These are phyloP conservation scores for Fusarium foetens DNA, from an alignment of 2,329 filamentous ascomycete species.

Conservation along the genomic window DNA sequence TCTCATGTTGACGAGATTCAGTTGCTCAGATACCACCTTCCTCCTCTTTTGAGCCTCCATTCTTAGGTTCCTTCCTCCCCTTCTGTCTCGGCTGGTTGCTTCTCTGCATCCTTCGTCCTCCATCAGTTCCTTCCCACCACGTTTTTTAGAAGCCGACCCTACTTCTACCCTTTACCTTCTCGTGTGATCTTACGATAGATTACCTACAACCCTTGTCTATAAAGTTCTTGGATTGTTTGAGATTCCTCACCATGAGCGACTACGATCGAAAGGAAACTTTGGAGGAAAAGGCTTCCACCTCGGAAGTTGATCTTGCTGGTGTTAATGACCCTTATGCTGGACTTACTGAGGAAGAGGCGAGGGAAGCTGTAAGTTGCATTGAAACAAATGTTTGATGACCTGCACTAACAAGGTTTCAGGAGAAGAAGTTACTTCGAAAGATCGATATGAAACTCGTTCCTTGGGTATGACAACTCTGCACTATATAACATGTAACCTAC, in stretches of 20 bases:
- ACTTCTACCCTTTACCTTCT: constrained; percentile 17
- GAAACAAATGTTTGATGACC: not conserved
- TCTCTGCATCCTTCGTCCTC: constrained; percentile 30
- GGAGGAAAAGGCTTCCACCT: constrained; percentile 46
- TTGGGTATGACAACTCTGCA: constrained; percentile 54
- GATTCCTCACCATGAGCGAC: constrained; percentile 47
- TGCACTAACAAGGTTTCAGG: constrained; percentile 54
- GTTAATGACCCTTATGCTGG: constrained; percentile 65
- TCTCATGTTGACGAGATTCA: constrained; percentile 36
- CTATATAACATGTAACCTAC: not conserved
- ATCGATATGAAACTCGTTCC: constrained; percentile 71
- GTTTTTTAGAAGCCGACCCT: constrained; percentile 18
- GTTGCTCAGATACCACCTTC: not conserved
- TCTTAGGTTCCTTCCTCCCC: constrained; percentile 1
- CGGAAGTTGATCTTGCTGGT: constrained; percentile 41
- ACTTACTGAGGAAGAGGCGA: constrained; percentile 70
- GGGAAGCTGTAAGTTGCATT: constrained; percentile 63
- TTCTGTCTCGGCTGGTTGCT: constrained; percentile 38
- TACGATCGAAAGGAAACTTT: constrained; percentile 45
- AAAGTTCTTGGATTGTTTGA: not conserved
- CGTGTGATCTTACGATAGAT: constrained; percentile 7
- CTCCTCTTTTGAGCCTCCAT: constrained; percentile 18
- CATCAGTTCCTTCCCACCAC: constrained; percentile 35
- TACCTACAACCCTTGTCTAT: not conserved
- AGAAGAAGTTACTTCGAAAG: constrained; percentile 69